Percentiles rank a stretch among this genome's conserved stretches.
These are phyloP conservation scores for Adiantum capillusveneris DNA, from an alignment of 75 land plant species.

Conservation along the genomic window DNA sequence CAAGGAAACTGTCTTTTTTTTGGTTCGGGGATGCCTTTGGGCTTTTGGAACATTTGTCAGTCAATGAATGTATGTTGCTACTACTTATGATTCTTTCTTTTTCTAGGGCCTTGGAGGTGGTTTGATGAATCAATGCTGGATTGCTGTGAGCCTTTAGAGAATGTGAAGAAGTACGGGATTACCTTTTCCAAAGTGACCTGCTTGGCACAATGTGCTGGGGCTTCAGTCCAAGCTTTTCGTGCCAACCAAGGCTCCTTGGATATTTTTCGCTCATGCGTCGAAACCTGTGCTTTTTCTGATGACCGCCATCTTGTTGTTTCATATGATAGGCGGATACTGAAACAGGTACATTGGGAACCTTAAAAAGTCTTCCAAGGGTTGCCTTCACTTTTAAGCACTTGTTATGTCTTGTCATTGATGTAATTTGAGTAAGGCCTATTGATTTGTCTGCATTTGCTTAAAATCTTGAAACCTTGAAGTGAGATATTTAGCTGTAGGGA, in stretches of 20 bases:
- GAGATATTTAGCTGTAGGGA: too few relatives aligned
- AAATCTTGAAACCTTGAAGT: too few relatives aligned
- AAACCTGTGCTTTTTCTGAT: constrained; percentile 54
- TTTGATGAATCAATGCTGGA: constrained; percentile 94
- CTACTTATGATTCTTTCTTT: constrained; percentile 3
- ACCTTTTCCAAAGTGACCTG: constrained; percentile 73
- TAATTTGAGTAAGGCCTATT: too few relatives aligned
- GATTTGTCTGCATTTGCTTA: too few relatives aligned
- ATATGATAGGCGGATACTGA: constrained; percentile 58
- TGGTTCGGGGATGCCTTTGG: too few relatives aligned
- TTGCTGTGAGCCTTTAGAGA: constrained; percentile 80
- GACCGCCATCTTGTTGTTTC: constrained; percentile 73
- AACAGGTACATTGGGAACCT: constrained; percentile 38
- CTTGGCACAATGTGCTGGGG: constrained; percentile 73
- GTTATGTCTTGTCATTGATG: too few relatives aligned
- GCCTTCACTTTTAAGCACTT: too few relatives aligned
- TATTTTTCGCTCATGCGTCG: constrained; percentile 51
- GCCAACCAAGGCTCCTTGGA: constrained; percentile 44
- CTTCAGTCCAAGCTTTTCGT: constrained; percentile 63
- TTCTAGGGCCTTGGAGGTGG: constrained; percentile 92
- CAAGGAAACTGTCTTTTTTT: too few relatives aligned
- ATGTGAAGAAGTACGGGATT: constrained; percentile 63
- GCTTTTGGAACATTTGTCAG: too few relatives aligned
- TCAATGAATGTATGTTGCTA: too few relatives aligned
- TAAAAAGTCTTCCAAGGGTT: too few relatives aligned